phyloP scores from a whole-genome alignment of 1,284 basidiomycete species.

The Cutaneotrichosporon spelunceum region DNA sequence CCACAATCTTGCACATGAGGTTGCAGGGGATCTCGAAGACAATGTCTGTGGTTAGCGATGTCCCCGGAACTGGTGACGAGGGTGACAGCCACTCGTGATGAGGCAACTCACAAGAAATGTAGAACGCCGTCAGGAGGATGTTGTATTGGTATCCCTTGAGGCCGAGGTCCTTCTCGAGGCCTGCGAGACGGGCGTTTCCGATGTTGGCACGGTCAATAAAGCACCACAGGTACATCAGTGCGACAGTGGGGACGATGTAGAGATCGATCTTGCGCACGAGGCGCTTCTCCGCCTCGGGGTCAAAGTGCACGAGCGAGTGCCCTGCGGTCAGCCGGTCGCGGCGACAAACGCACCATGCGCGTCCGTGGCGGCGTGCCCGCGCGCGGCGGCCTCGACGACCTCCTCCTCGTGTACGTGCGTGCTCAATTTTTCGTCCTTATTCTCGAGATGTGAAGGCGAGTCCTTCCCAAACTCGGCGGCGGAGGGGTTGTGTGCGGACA shows the following conservation, averaged over 20 bases:
- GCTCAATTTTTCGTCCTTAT: neutral
- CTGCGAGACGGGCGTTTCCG: conserved; percentile 27
- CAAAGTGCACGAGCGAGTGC: conserved; percentile 16
- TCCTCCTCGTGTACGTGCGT: conserved; percentile 8
- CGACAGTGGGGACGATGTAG: conserved; percentile 25
- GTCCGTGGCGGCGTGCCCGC: conserved; percentile 12
- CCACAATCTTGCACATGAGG: conserved; percentile 24
- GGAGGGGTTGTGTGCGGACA: neutral
- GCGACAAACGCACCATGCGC: conserved; percentile 4
- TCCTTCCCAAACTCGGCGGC: conserved; percentile 1
- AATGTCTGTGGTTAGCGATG: conserved; percentile 8
- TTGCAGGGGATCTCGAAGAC: conserved; percentile 25
- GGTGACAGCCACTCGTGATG: no score
- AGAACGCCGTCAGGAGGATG: conserved; percentile 25
- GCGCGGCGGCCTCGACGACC: conserved; percentile 5
- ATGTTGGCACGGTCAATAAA: conserved; percentile 28
- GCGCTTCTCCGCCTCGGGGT: conserved; percentile 20
- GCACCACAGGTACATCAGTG: conserved; percentile 23
- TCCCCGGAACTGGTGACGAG: no score
- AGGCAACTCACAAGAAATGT: conserved; percentile 20
- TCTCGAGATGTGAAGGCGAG: neutral
- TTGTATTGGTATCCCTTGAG: conserved; percentile 29
- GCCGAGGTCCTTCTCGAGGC: conserved; percentile 21
- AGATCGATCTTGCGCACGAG: conserved; percentile 31
- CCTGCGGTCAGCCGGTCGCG: neutral